Conservation (phyloP, 139 green algal genomes). For the Axilococcus clingmanii region DNA sequence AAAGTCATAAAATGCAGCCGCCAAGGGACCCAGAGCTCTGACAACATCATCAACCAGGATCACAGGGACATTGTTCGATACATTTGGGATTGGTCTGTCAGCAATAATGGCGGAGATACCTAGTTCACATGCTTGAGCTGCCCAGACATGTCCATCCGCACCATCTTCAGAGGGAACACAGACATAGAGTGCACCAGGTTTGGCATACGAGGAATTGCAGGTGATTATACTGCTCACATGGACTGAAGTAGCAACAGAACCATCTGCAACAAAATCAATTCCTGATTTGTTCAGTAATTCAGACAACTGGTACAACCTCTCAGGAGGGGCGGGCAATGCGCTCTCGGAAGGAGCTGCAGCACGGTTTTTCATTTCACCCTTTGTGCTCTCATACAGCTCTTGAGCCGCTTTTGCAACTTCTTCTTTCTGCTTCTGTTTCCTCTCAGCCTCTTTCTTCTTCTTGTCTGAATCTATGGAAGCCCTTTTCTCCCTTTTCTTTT, state of each 20-base stretch:
- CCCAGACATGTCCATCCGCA: slow-evolving; percentile 12
- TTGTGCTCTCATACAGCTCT: too few relatives aligned
- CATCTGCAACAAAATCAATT: slow-evolving; percentile 28
- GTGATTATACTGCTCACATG: slow-evolving; percentile 11
- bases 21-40: slow-evolving; percentile 7
- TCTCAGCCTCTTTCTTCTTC: too few relatives aligned
- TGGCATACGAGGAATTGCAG: slow-evolving; percentile 20
- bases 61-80: slow-evolving; percentile 22
- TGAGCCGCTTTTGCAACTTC: too few relatives aligned
- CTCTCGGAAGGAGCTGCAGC: not conserved
- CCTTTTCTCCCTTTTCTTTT: too few relatives aligned
- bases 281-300: slow-evolving; percentile 47
- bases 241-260: slow-evolving; percentile 15
- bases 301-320: slow-evolving; percentile 17
- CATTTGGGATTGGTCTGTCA: not conserved
- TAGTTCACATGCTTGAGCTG: slow-evolving; percentile 13
- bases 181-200: slow-evolving; percentile 14
- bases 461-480: too few relatives aligned
- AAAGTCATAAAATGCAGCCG: slow-evolving; percentile 31
- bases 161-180: slow-evolving; percentile 20
- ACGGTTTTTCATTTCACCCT: too few relatives aligned
- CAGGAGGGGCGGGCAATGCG: slow-evolving; percentile 10
- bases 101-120: slow-evolving; percentile 23
- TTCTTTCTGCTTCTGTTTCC: too few relatives aligned
- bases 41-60: slow-evolving; percentile 23